Evolutionary conservation across 192 early-diverging fungal genomes (phyloP).

Genomic region (Coemansia reversa): DNA sequence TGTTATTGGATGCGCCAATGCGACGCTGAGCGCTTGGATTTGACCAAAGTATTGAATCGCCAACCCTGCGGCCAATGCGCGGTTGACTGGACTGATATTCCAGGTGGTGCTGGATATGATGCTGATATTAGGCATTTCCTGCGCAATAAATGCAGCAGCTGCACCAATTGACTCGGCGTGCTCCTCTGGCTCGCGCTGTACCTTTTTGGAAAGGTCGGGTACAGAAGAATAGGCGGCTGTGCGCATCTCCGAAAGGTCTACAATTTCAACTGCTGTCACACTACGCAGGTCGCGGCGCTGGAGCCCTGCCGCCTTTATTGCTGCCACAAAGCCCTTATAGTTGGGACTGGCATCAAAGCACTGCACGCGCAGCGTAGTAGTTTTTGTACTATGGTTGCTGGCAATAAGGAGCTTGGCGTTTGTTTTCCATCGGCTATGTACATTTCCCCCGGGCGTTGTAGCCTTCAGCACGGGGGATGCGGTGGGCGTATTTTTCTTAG

Average conservation of each 20-base stretch:
- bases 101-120: conserved; percentile 14
- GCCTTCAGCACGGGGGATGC: neutral
- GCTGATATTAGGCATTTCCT: conserved; percentile 10
- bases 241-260: conserved; percentile 19
- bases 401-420: conserved; percentile 5
- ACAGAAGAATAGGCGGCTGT: neutral
- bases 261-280: conserved; percentile 10
- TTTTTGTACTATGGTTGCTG: neutral
- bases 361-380: conserved; percentile 18
- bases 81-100: conserved; percentile 20
- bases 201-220: too few species aligned
- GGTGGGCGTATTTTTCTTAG: neutral
- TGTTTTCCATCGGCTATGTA: conserved; percentile 9
- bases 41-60: conserved; percentile 5
- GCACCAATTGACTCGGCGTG: neutral
- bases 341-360: conserved; percentile 15
- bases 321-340: conserved; percentile 11
- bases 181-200: neutral
- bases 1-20: neutral
- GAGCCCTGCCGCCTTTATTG: conserved; percentile 2
- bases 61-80: conserved; percentile 9
- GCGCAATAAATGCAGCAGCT: conserved; percentile 2
- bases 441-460: neutral
- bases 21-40: neutral
- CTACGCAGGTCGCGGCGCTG: neutral